phyloP scores from a whole-genome alignment of 192 early-diverging fungal species.

The Backusella psychrophila region DNA sequence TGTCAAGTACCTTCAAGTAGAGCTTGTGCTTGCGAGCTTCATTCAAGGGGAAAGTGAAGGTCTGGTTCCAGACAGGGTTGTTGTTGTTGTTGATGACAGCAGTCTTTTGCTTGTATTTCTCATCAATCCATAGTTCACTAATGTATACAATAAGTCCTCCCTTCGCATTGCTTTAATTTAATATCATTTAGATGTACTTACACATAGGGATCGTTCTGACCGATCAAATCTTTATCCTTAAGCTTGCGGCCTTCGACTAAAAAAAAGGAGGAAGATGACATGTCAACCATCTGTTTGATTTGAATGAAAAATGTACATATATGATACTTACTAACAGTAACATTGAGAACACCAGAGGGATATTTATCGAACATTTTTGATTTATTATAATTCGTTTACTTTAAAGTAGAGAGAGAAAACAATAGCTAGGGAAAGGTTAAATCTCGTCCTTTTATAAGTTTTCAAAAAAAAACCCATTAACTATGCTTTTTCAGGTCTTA shows the following conservation, averaged over 20 bases:
- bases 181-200: background rate
- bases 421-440: background rate
- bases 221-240: constrained; percentile 29
- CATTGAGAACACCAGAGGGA: constrained; percentile 11
- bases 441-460: background rate
- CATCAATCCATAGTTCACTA: constrained; percentile 28
- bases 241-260: constrained; percentile 33
- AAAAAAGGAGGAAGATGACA: background rate
- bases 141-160: background rate
- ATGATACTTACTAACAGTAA: constrained; percentile 21
- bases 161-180: background rate
- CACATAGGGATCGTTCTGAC: constrained; percentile 29
- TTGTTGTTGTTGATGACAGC: constrained; percentile 15
- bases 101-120: constrained; percentile 29
- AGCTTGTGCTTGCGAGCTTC: constrained; percentile 25
- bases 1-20: constrained; percentile 38
- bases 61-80: constrained; percentile 30
- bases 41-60: constrained; percentile 28
- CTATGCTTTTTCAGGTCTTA: background rate
- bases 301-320: background rate
- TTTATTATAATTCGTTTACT: background rate
- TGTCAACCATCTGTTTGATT: background rate
- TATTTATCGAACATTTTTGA: constrained; percentile 5
- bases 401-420: background rate
- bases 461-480: background rate